Percentiles rank a stretch among this genome's conserved stretches.
Conservation (phyloP, 1,139 yeast species). For the Saccharomyces hybrid region DNA sequence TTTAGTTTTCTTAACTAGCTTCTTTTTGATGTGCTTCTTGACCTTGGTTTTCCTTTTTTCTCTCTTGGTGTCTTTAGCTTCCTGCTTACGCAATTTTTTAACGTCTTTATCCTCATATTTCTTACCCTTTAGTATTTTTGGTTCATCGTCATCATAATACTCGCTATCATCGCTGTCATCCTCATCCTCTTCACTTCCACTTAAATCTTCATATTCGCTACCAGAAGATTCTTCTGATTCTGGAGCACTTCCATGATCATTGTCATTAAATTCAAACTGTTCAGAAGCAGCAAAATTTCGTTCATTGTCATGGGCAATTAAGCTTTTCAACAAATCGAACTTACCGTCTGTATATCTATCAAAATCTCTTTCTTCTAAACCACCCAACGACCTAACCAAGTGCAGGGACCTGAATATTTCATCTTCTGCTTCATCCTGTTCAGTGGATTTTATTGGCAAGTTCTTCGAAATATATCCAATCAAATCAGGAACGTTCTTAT, state of each 20-base stretch:
- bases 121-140: conserved; percentile 53
- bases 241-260: conserved; percentile 16
- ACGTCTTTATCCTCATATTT: conserved; percentile 76
- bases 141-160: conserved; percentile 32
- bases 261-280: conserved; percentile 18
- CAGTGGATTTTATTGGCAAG: conserved; percentile 45
- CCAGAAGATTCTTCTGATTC: conserved; percentile 9
- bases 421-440: conserved; percentile 61
- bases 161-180: conserved; percentile 23
- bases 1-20: conserved; percentile 50
- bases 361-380: conserved; percentile 81
- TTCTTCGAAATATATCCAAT: conserved; percentile 36
- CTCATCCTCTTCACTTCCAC: conserved; percentile 12
- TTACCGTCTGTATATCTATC: conserved; percentile 75
- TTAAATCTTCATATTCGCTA: conserved; percentile 18
- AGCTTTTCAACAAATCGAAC: conserved; percentile 63
- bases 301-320: conserved; percentile 39
- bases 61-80: conserved; percentile 72
- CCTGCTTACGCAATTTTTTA: conserved; percentile 77
- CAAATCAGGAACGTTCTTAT: conserved; percentile 37
- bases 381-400: conserved; percentile 66
- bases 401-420: conserved; percentile 84
- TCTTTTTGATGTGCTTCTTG: conserved; percentile 88
- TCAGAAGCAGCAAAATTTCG: conserved; percentile 27
- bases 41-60: conserved; percentile 86